Evolutionary conservation across 139 green algal genomes (phyloP).

Genomic region (Bryopsis sp.): DNA sequence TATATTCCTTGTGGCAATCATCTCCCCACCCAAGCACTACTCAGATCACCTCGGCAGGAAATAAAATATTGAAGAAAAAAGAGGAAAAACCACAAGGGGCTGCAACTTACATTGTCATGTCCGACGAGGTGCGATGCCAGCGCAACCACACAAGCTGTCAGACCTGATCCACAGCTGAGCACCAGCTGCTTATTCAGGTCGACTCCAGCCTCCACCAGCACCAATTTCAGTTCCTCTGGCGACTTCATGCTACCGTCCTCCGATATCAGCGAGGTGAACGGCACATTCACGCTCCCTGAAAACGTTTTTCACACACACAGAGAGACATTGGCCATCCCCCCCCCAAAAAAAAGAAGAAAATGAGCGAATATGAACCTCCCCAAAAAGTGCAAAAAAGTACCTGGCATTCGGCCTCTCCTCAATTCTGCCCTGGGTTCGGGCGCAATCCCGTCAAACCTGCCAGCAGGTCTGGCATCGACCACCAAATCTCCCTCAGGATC

Average conservation of each 20-base stretch:
- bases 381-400: conserved; percentile 20
- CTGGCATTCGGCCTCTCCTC: conserved; percentile 73
- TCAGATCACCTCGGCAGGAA: background rate
- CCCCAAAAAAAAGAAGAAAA: background rate
- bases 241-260: conserved; percentile 32
- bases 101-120: background rate
- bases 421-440: conserved; percentile 75
- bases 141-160: conserved; percentile 85
- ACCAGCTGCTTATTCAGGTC: conserved; percentile 46
- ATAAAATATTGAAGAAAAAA: background rate
- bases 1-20: background rate
- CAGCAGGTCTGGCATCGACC: conserved; percentile 66
- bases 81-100: background rate
- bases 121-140: conserved; percentile 46
- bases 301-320: background rate
- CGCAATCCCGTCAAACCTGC: conserved; percentile 60
- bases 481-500: conserved; percentile 34
- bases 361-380: background rate
- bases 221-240: conserved; percentile 38
- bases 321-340: background rate
- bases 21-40: background rate
- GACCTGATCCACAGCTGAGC: conserved; percentile 74
- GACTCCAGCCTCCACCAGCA: conserved; percentile 56
- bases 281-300: conserved; percentile 56
- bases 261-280: conserved; percentile 56